These are phyloP conservation scores for Trichophyton simii DNA, from an alignment of 2,329 filamentous ascomycete species.

Conservation along the genomic window DNA sequence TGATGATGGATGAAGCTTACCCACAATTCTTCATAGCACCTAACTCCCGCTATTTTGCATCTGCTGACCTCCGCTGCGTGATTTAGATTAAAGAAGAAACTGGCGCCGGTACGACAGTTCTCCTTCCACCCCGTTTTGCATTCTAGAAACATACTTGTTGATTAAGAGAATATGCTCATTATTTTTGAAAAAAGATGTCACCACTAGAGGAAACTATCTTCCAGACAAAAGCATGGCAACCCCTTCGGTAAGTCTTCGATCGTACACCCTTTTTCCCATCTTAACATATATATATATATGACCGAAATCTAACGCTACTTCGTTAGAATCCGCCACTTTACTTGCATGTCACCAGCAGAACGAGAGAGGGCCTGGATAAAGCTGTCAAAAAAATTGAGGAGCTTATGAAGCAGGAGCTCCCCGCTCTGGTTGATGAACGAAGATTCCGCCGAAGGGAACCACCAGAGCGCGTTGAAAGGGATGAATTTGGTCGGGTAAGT, in stretches of 20 bases:
- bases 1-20: slow-evolving; percentile 56
- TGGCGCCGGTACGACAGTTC: slow-evolving; percentile 88
- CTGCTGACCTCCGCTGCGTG: slow-evolving; percentile 85
- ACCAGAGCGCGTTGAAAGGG: slow-evolving; percentile 66
- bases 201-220: slow-evolving; percentile 89
- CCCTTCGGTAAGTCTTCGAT: slow-evolving; percentile 55
- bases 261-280: background rate
- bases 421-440: slow-evolving; percentile 87
- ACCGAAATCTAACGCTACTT: slow-evolving; percentile 2
- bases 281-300: background rate
- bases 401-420: slow-evolving; percentile 89
- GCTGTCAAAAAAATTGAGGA: slow-evolving; percentile 84
- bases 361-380: slow-evolving; percentile 79
- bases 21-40: slow-evolving; percentile 48
- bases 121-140: slow-evolving; percentile 32
- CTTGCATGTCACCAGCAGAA: slow-evolving; percentile 86
- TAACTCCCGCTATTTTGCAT: slow-evolving; percentile 58
- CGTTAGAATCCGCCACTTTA: slow-evolving; percentile 79
- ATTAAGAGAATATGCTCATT: slow-evolving; percentile 47
- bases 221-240: slow-evolving; percentile 97
- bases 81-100: slow-evolving; percentile 99
- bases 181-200: slow-evolving; percentile 72
- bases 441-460: slow-evolving; percentile 75
- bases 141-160: slow-evolving; percentile 21
- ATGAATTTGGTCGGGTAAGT: slow-evolving; percentile 76